Conservation (phyloP, 805 yeast genomes). For the Dipodascopsis uninucleata region DNA sequence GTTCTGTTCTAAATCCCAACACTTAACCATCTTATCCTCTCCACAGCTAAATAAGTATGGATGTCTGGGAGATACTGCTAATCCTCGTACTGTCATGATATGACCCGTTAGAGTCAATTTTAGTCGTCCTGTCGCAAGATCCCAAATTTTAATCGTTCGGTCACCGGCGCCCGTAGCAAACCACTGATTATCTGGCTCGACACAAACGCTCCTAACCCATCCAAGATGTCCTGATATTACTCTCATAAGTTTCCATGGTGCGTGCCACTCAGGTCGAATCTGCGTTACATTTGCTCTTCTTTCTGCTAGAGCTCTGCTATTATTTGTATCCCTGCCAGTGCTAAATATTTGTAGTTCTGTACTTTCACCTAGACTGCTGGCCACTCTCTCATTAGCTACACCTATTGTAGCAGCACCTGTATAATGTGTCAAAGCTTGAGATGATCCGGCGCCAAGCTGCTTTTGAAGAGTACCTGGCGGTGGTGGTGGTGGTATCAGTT, state of each 20-base stretch:
- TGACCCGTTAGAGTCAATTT: slow-evolving; percentile 85
- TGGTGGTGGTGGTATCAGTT: slow-evolving; percentile 21
- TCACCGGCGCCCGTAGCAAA: slow-evolving; percentile 91
- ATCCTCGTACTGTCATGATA: slow-evolving; percentile 78
- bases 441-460: too few species aligned
- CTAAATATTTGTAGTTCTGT: not conserved
- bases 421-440: too few species aligned
- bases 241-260: slow-evolving; percentile 66
- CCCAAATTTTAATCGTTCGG: slow-evolving; percentile 88
- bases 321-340: too few species aligned
- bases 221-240: slow-evolving; percentile 89
- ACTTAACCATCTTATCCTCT: slow-evolving; percentile 86
- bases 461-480: slow-evolving; percentile 24
- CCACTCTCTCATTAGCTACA: not conserved
- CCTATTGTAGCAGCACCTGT: not conserved
- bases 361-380: not conserved
- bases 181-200: slow-evolving; percentile 87
- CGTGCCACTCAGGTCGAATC: slow-evolving; percentile 43
- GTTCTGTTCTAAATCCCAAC: slow-evolving; percentile 94
- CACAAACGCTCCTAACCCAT: slow-evolving; percentile 78
- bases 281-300: slow-evolving; percentile 22
- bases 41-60: slow-evolving; percentile 90
- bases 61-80: slow-evolving; percentile 66
- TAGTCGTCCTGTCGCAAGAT: slow-evolving; percentile 64
- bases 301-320: slow-evolving; percentile 19